Evolutionary conservation across 257 asterid genomes (phyloP).

Genomic region (Nicotiana tomentosiformis): DNA sequence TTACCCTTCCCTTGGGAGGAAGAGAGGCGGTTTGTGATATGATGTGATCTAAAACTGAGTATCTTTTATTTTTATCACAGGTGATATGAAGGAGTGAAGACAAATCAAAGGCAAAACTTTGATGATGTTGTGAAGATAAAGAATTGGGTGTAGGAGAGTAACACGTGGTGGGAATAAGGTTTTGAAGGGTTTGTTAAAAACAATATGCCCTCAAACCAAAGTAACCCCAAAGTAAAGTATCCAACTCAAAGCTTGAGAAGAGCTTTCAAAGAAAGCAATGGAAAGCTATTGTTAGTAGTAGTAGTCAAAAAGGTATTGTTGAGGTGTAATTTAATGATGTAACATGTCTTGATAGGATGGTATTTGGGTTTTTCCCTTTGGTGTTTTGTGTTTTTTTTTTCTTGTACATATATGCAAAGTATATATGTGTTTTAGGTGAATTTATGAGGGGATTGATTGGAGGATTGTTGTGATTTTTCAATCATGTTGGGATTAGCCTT

Average conservation of each 20-base stretch:
- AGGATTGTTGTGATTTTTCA: background rate
- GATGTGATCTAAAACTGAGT: slow-evolving; percentile 4
- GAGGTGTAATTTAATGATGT: background rate
- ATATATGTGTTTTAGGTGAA: background rate
- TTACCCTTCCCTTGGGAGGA: too few species aligned
- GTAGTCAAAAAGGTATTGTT: background rate
- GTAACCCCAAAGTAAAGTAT: slow-evolving; percentile 26
- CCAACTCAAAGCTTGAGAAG: slow-evolving; percentile 34
- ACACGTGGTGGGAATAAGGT: slow-evolving; percentile 42
- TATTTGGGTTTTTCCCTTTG: background rate
- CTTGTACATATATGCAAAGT: background rate
- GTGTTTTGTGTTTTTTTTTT: background rate
- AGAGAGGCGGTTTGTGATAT: too few species aligned
- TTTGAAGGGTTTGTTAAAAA: slow-evolving; percentile 51
- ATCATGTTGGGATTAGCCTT: background rate
- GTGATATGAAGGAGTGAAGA: slow-evolving; percentile 18
- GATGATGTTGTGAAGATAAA: slow-evolving; percentile 35
- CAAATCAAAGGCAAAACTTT: slow-evolving; percentile 13
- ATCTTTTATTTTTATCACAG: slow-evolving; percentile 7
- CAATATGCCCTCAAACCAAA: slow-evolving; percentile 48
- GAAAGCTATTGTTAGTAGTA: background rate
- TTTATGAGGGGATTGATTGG: background rate
- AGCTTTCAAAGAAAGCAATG: slow-evolving; percentile 14
- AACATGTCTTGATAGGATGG: background rate
- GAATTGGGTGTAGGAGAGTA: background rate